These are phyloP conservation scores for Fraxinus dipetala DNA, from an alignment of 305 asterid genomes.

Conservation along the genomic window DNA sequence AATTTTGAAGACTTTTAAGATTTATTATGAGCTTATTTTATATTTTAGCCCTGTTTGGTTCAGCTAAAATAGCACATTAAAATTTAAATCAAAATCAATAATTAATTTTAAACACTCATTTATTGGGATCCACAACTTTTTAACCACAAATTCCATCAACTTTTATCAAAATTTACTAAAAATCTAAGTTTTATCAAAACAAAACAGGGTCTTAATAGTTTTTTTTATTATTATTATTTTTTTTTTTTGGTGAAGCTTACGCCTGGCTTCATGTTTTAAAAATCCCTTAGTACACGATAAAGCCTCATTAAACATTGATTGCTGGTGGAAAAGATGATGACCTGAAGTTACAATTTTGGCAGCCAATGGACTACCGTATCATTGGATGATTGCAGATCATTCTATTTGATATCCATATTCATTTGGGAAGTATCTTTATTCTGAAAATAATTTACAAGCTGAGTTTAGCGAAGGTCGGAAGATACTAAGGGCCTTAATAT, in stretches of 20 bases:
- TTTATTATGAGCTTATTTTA: background rate
- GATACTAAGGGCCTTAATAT: background rate
- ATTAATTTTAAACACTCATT: background rate
- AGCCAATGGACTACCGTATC: background rate
- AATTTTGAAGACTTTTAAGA: background rate
- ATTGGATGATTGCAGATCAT: background rate
- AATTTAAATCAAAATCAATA: too few species aligned
- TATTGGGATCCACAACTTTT: background rate
- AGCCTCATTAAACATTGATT: background rate
- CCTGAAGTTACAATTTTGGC: background rate
- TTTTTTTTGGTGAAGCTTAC: background rate
- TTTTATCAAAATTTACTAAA: too few species aligned
- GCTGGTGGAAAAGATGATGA: background rate
- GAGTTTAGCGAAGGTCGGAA: background rate
- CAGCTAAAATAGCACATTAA: background rate
- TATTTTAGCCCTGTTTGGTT: background rate
- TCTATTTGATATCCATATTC: background rate
- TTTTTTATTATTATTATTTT: too few species aligned
- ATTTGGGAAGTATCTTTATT: background rate
- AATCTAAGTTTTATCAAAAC: background rate
- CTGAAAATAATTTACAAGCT: background rate
- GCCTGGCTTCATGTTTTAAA: background rate
- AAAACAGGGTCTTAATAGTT: too few species aligned
- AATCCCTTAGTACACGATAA: background rate
- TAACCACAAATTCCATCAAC: background rate